phyloP scores from a whole-genome alignment of 2,329 filamentous ascomycete species.

The Chaetomium sp. region DNA sequence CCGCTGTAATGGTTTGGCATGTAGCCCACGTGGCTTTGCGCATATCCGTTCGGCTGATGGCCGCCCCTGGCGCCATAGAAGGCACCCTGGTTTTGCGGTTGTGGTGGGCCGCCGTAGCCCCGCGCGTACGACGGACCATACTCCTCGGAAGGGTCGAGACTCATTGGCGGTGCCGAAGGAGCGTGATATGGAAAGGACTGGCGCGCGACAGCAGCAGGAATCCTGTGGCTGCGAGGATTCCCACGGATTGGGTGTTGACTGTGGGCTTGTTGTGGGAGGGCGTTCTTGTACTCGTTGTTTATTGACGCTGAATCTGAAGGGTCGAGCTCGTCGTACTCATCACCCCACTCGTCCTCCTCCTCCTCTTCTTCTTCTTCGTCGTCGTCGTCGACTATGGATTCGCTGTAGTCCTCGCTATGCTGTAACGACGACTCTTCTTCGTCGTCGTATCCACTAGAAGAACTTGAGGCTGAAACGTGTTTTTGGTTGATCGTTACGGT shows the following conservation, averaged over 20 bases:
- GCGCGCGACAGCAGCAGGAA: constrained; percentile 42
- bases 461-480: constrained; percentile 39
- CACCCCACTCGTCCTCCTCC: constrained; percentile 43
- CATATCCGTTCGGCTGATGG: constrained; percentile 43
- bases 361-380: constrained; percentile 43
- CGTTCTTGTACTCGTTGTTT: constrained; percentile 42
- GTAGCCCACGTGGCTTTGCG: constrained; percentile 53
- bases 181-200: constrained; percentile 38
- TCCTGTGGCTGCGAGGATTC: constrained; percentile 44
- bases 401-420: constrained; percentile 39
- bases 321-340: constrained; percentile 54
- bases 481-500: constrained; percentile 36
- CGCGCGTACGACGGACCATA: constrained; percentile 48
- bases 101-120: constrained; percentile 41
- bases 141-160: constrained; percentile 67
- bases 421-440: constrained; percentile 45
- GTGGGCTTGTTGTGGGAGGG: constrained; percentile 40
- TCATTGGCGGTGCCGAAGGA: constrained; percentile 56
- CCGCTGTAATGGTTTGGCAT: constrained; percentile 45
- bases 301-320: constrained; percentile 62
- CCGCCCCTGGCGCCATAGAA: constrained; percentile 38
- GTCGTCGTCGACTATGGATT: constrained; percentile 43
- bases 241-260: constrained; percentile 44
- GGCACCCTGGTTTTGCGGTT: constrained; percentile 38
- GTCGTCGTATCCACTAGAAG: constrained; percentile 41